Base-by-base conservation (phyloP, 306 rosid genomes). In the Neltuma alba region DNA sequence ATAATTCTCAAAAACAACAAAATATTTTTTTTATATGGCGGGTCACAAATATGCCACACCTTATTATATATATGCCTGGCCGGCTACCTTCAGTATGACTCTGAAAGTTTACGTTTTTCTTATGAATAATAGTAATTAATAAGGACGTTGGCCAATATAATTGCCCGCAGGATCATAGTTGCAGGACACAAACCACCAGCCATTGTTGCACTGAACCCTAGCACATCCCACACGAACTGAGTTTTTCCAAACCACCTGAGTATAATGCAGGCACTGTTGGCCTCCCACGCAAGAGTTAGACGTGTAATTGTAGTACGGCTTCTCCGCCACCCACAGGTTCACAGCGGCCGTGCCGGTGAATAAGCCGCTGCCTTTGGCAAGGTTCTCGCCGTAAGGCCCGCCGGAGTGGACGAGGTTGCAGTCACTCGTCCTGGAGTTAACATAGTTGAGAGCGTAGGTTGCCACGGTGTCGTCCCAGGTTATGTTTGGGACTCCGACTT, bases 81-180 rank as follows among this genome's bases (percentile, higher is more conserved):
- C n/a, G n/a, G n/a, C n/a, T n/a, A n/a, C n/a, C n/a, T 44, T 44
- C 50, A 2, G 0, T 2, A 41, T 41, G 10, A 41, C 4, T 41
- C 45, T 41, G 44, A 40, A 41, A n/a, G 54, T 47, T 16, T 47
- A 47, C n/a, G n/a, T 16, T 16, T 16, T 16, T n/a, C 54, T 47
- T 15, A 47, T 16, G 21, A 15, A 47, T 1, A 1, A 33, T 38
- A 6, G 2, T n/a, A 0, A 8, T 18, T 27, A 74, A 47, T 68
- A 87, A 36, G 90, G 90, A 2, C 70, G 54, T 38, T 84, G 72
- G 9, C 78, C 81, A 18, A 0, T 2, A 38, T 40, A 79, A 37
- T 84, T 87, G 21, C 88, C 84, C 0, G 78, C 84, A 1, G 82
- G 84, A 28, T 75, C 68, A 60, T 84, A 84, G 86, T 78, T 84